Evolutionary conservation across 176 grass and related monocot genomes (phyloP), one percentile per base, ranked within the genome.

Genomic region (Raddia guianensis): DNA sequence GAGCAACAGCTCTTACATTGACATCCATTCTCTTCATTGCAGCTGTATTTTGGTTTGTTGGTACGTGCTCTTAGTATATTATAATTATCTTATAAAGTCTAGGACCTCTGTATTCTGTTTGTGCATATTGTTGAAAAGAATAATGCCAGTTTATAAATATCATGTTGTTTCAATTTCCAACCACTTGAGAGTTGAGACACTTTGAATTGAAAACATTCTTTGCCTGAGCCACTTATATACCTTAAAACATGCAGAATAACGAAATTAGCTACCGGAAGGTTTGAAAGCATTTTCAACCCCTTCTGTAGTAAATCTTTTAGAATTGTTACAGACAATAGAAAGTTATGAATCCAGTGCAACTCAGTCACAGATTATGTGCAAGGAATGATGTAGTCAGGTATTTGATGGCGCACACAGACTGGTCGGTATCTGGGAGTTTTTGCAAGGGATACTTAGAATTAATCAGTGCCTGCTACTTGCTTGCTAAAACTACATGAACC

Each of bases 1-100:
- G 96, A 75, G 59, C 64, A 37, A 93, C 84, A 61, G 92, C 96
- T 43, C 96, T 99, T 74, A 72, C 75, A 49, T 75, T 99, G 80
- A 99, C 96, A 79, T 95, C 92, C 51, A 62, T 99, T 84, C 80
- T 99, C 50, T 86, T 99, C 53, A 73, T 80, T 93, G 96, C 96
- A 68, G 79, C 83, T 73, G 48, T 63, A 53, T 69, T 93, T 87
- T 99, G 96, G 96, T 99, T 91, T 80, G 61, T 82, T 45, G 96
- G 96, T 99, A 93, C 21, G 52, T 35, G 77, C 77, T 68, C 60
- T 53, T 68, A 73, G 18, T 58, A n/a, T 59, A 60, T 27, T 27
- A 9, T 33, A 18, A 12, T 4, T 40, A 43, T 50, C 13, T 74
- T 18, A 59, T 68, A 74, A 46, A 37, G 44, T 16, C 3, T 67